Evolutionary conservation across 805 yeast genomes (phyloP).

Genomic region (Candida oleophila): DNA sequence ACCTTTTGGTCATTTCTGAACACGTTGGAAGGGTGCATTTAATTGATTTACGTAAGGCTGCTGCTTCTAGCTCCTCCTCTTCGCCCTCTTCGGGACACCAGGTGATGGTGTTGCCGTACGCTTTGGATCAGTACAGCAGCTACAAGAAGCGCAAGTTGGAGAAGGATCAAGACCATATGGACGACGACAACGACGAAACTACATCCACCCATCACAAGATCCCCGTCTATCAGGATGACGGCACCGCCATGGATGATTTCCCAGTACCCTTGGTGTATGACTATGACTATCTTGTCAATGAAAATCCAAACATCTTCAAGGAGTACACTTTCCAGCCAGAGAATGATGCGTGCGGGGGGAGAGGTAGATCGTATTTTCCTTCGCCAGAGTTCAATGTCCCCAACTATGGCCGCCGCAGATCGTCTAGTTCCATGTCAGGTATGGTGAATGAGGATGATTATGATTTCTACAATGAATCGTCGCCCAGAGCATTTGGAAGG

Average conservation of each 20-base stretch:
- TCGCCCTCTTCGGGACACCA: constrained; percentile 53
- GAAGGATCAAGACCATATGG: constrained; percentile 6
- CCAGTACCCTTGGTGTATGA: constrained; percentile 43
- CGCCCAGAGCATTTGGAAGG: neutral
- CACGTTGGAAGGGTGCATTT: constrained; percentile 87
- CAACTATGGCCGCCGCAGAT: constrained; percentile 8
- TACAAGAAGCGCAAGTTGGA: constrained; percentile 13
- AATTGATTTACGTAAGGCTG: constrained; percentile 70
- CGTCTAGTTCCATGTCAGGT: neutral
- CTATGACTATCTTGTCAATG: constrained; percentile 35
- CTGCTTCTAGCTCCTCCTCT: constrained; percentile 12
- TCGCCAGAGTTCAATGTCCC: constrained; percentile 22
- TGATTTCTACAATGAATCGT: constrained; percentile 2
- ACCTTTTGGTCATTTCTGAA: constrained; percentile 73
- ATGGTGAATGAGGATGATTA: neutral
- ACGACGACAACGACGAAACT: constrained; percentile 3
- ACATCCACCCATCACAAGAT: constrained; percentile 8
- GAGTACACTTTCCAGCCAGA: constrained; percentile 32
- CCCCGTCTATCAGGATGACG: constrained; percentile 11
- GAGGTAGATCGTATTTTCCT: constrained; percentile 7
- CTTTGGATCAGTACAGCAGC: constrained; percentile 39
- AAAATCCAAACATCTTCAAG: constrained; percentile 37
- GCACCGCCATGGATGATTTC: constrained; percentile 11
- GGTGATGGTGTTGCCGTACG: constrained; percentile 65
- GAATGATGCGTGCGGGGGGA: neutral